phyloP scores from a whole-genome alignment of 805 yeast genomes.

The Schwanniomyces vanrijiae region DNA sequence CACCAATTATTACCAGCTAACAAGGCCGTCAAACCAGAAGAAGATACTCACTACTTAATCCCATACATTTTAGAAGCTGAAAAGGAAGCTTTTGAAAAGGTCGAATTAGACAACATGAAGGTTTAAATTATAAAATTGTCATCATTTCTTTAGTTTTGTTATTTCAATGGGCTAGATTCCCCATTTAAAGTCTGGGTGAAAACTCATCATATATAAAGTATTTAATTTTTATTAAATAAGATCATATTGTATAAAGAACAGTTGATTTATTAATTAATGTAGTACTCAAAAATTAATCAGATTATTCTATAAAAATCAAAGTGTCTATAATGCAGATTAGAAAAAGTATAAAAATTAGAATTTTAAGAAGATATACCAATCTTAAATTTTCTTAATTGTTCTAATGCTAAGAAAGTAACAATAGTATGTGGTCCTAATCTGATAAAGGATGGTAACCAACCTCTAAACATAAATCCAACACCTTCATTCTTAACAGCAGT shows the following conservation, averaged over 20 bases:
- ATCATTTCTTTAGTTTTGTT: neutral
- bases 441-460: conserved; percentile 87
- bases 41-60: conserved; percentile 77
- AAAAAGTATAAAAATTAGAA: neutral
- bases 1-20: conserved; percentile 82
- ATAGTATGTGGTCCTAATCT: conserved; percentile 84
- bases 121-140: conserved; percentile 13
- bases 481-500: conserved; percentile 70
- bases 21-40: conserved; percentile 76
- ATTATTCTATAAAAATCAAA: conserved; percentile 2
- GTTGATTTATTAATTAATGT: neutral
- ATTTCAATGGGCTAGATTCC: neutral
- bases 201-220: neutral
- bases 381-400: conserved; percentile 56
- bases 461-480: conserved; percentile 77
- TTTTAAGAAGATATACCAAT: conserved; percentile 42
- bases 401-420: conserved; percentile 66
- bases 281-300: neutral
- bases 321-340: conserved; percentile 2
- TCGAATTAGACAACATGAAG: conserved; percentile 78
- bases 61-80: conserved; percentile 94
- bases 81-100: conserved; percentile 85
- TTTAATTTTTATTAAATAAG: neutral
- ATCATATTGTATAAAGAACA: conserved; percentile 1
- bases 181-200: neutral